A percentile compares a stretch with the other conserved stretches of the same genome.
Evolutionary conservation across 805 yeast genomes (phyloP).

Genomic region (Ogataea philodendri): DNA sequence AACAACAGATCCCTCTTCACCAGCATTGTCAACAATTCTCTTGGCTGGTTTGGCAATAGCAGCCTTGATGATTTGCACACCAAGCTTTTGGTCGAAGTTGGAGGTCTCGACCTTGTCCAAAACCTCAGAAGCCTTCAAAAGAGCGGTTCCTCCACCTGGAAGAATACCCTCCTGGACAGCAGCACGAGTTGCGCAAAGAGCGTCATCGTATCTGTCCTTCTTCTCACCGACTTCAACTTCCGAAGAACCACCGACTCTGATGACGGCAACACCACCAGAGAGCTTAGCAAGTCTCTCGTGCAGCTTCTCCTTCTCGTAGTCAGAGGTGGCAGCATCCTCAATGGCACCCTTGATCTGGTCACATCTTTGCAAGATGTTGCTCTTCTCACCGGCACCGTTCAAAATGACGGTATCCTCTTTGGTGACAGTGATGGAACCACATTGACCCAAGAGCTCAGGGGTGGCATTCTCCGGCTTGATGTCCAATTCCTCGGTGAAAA

Average conservation of each 20-base stretch:
- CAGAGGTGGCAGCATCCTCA: conserved; percentile 71
- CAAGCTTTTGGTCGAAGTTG: conserved; percentile 95
- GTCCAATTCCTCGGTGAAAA: conserved; percentile 88
- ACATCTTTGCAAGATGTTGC: conserved; percentile 76
- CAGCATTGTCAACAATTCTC: conserved; percentile 94
- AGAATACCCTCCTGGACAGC: conserved; percentile 98
- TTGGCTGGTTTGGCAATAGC: conserved; percentile 95
- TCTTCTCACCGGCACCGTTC: conserved; percentile 89
- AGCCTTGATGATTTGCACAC: conserved; percentile 87
- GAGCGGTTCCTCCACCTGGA: conserved; percentile 99
- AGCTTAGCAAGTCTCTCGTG: conserved; percentile 97
- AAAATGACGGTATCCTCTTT: conserved; percentile 93
- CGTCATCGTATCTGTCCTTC: conserved; percentile 99
- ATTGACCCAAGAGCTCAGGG: conserved; percentile 82
- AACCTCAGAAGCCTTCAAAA: conserved; percentile 82
- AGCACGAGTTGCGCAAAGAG: conserved; percentile 97
- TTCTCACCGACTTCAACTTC: conserved; percentile 99
- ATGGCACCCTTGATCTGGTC: conserved; percentile 88
- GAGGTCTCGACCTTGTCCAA: conserved; percentile 69
- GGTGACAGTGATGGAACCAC: conserved; percentile 88
- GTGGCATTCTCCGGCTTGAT: conserved; percentile 95
- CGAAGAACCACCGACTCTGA: conserved; percentile 95
- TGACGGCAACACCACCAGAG: conserved; percentile 97
- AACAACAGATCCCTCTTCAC: conserved; percentile 95
- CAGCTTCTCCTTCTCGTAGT: conserved; percentile 93